phyloP scores from a whole-genome alignment of 257 asterid species.

The Solanum dulcamara region DNA sequence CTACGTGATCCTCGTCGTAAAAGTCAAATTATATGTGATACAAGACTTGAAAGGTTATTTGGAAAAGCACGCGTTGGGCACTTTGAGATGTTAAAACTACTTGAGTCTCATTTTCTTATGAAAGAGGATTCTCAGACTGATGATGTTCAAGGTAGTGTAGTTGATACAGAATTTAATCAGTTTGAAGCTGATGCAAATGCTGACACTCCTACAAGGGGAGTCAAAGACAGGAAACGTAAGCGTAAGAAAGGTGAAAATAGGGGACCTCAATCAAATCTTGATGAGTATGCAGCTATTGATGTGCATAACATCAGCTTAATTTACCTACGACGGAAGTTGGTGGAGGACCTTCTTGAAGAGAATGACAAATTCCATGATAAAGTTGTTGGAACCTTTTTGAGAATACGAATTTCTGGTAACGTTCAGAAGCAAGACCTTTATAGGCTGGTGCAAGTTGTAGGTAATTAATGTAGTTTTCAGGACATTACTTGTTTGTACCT shows the following conservation, averaged over 20 bases:
- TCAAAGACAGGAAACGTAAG: conserved; percentile 66
- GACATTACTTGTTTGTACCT: background rate
- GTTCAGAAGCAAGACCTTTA: conserved; percentile 90
- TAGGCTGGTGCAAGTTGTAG: conserved; percentile 97
- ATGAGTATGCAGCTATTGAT: conserved; percentile 93
- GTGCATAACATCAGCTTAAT: conserved; percentile 83
- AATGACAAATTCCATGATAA: conserved; percentile 55
- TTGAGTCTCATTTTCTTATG: conserved; percentile 77
- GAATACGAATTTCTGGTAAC: conserved; percentile 84
- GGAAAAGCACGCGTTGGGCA: conserved; percentile 96
- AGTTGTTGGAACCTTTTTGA: conserved; percentile 82
- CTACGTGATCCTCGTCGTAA: conserved; percentile 91
- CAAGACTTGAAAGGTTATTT: conserved; percentile 70
- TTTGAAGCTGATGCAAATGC: conserved; percentile 49
- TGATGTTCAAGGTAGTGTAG: conserved; percentile 84
- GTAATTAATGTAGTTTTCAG: conserved; percentile 27
- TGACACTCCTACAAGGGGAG: conserved; percentile 40
- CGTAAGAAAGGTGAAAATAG: conserved; percentile 53
- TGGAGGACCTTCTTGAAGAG: conserved; percentile 96
- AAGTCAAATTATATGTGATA: conserved; percentile 89
- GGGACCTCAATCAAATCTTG: conserved; percentile 80
- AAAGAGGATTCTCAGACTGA: conserved; percentile 69
- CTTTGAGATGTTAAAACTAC: conserved; percentile 98
- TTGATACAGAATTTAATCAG: conserved; percentile 73
- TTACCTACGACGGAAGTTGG: conserved; percentile 79